A percentile compares a stretch with the other conserved stretches of the same genome.
These are phyloP conservation scores for Mycena pura DNA, from an alignment of 768 basidiomycete genomes.

Conservation along the genomic window DNA sequence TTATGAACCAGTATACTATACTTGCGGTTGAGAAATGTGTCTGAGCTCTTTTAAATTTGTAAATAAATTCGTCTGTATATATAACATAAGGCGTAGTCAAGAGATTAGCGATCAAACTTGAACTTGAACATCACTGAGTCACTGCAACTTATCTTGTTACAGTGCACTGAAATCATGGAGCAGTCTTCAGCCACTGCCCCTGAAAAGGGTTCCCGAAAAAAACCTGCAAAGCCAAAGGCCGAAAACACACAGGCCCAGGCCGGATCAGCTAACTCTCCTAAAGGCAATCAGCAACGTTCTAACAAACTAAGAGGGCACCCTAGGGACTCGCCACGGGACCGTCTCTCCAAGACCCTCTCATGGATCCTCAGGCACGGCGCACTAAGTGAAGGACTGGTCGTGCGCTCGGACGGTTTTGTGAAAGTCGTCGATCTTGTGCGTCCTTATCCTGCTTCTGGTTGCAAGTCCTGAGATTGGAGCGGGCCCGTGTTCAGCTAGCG, in stretches of 20 bases:
- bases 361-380: conserved; percentile 95
- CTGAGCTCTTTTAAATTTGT: neutral
- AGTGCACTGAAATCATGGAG: neutral
- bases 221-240: conserved; percentile 13
- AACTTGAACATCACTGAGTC: neutral
- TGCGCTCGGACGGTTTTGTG: conserved; percentile 88
- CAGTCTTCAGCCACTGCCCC: neutral
- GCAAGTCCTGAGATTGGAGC: neutral
- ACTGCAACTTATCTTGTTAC: neutral
- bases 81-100: too few relatives aligned
- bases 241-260: neutral
- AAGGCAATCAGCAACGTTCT: conserved; percentile 1
- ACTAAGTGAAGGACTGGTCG: conserved; percentile 69
- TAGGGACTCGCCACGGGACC: conserved; percentile 70
- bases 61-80: too few relatives aligned
- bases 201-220: conserved; percentile 13
- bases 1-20: conserved; percentile 23
- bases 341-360: conserved; percentile 85
- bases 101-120: neutral
- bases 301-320: conserved; percentile 64
- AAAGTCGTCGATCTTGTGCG: conserved; percentile 83
- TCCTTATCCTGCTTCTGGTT: conserved; percentile 20
- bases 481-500: conserved; percentile 56
- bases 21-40: conserved; percentile 17
- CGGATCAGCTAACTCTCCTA: conserved; percentile 1